Percentiles rank a stretch among this genome's conserved stretches.
These are phyloP conservation scores for Lachancea thermotolerans DNA, from an alignment of 805 yeast genomes.

Conservation along the genomic window DNA sequence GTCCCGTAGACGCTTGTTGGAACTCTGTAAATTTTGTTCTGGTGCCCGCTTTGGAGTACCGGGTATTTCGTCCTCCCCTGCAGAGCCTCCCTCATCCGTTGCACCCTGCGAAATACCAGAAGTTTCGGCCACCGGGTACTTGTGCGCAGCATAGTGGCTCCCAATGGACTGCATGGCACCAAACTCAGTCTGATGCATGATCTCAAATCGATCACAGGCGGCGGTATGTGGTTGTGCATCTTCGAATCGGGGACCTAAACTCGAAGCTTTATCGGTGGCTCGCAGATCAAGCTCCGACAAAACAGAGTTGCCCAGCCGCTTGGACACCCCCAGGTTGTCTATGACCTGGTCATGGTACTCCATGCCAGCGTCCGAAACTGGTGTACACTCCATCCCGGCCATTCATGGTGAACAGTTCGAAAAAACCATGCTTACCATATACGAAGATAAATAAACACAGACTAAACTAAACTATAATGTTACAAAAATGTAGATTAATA, in stretches of 20 bases:
- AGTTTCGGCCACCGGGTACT: not conserved
- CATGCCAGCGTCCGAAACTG: conserved; percentile 10
- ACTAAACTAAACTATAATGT: not conserved
- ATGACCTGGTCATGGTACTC: conserved; percentile 15
- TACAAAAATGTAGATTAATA: conserved; percentile 2
- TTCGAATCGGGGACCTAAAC: conserved; percentile 1
- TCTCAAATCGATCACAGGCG: conserved; percentile 11
- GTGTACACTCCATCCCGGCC: not conserved
- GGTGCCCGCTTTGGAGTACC: conserved; percentile 5
- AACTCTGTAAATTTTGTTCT: not conserved
- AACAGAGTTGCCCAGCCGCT: conserved; percentile 30
- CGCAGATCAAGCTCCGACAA: conserved; percentile 31
- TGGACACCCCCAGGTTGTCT: conserved; percentile 27
- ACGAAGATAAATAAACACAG: not conserved
- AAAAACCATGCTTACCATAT: not conserved
- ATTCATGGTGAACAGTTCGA: not conserved
- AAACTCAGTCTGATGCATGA: conserved; percentile 23
- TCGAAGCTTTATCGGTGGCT: conserved; percentile 21
- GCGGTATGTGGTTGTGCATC: conserved; percentile 10
- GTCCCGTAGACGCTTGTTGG: conserved; percentile 5
- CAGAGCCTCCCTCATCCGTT: not conserved
- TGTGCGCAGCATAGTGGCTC: conserved; percentile 24
- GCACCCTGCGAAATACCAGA: not conserved
- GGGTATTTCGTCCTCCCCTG: not conserved
- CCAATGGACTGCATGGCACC: conserved; percentile 31